Percentiles rank a stretch among this genome's conserved stretches.
phyloP scores from a whole-genome alignment of 176 grass and related monocot species.

The Musa troglodytarum region DNA sequence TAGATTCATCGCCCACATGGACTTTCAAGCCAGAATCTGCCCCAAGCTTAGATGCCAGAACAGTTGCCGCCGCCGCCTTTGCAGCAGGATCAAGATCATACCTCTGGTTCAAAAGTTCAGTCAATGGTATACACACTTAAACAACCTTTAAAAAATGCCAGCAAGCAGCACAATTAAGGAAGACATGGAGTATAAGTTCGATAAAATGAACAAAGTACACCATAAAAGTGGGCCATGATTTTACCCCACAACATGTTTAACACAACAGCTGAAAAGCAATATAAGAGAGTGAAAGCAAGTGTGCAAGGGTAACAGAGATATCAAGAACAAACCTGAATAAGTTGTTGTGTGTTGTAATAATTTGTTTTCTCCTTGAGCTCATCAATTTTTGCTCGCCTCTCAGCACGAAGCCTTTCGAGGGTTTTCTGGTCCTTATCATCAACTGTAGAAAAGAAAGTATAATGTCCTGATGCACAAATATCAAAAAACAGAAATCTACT shows the following conservation, averaged over 20 bases:
- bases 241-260: too few species aligned
- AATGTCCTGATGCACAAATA: not conserved
- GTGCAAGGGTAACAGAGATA: not conserved
- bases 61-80: conserved; percentile 80
- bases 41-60: conserved; percentile 80
- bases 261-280: not conserved
- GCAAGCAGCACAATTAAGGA: not conserved
- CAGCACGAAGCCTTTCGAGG: conserved; percentile 17
- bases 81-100: conserved; percentile 92
- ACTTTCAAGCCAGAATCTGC: conserved; percentile 80
- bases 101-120: conserved; percentile 42
- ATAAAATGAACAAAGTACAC: not conserved
- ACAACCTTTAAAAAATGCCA: not conserved
- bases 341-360: conserved; percentile 22
- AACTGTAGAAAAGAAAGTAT: conserved; percentile 4
- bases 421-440: conserved; percentile 14
- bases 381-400: conserved; percentile 11
- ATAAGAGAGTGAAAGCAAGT: not conserved
- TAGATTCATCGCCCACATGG: conserved; percentile 49
- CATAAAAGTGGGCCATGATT: not conserved
- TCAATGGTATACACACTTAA: conserved; percentile 13
- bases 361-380: conserved; percentile 27
- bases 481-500: too few species aligned
- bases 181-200: not conserved
- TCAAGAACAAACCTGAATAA: conserved; percentile 17